Base-by-base conservation (phyloP, 2,329 filamentous ascomycete genomes). In the Colletotrichum karsti region DNA sequence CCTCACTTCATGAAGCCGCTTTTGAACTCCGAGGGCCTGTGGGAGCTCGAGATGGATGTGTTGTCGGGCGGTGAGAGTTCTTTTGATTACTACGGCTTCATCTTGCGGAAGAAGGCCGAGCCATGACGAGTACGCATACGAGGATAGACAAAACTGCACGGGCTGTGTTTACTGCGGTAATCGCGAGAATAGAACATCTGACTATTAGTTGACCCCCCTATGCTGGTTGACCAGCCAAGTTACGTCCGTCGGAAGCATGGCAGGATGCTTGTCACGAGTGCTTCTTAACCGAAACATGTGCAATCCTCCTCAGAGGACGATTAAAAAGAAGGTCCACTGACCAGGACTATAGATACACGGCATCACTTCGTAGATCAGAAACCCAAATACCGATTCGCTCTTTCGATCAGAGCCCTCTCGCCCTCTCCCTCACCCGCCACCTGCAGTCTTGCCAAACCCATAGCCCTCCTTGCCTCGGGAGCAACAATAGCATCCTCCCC, bases 1-100 rank as follows among this genome's bases (percentile, higher is more conserved):
- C 84, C 84, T 12, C 86, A 87, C 73, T 88, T 88, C 68, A 82
- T 88, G 50, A 80, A 76, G 72, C 83, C 83, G 12, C 74, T 87
- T 18, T 73, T 88, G 18, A 79, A 80, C 26, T 42, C 51, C 20
- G 64, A 63, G 7, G 78, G 77, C 0, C 72, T 81, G 7, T 87
- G 84, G 85, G 74, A 79, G 26, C 57, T 87, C 24, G 72, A 82
- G 4, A 74, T 85, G 64, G 80, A 86, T 54, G 74, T 77, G 9
- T 73, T 87, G 4, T 51, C 60, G n/a, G 77, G 77, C 3, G 78
- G 75, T 22, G 74, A 73, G 6, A 80, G 81, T 35, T 78, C 78
- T 1, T 85, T 88, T 68, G 81, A 82, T n/a, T 87, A 87, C 71
- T 83, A 79, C 73, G 83, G 81, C 1, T 86, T 80, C 57, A 68